Evolutionary conservation across 2,329 filamentous ascomycete genomes (phyloP).

Genomic region (Trichoderma gracile): DNA sequence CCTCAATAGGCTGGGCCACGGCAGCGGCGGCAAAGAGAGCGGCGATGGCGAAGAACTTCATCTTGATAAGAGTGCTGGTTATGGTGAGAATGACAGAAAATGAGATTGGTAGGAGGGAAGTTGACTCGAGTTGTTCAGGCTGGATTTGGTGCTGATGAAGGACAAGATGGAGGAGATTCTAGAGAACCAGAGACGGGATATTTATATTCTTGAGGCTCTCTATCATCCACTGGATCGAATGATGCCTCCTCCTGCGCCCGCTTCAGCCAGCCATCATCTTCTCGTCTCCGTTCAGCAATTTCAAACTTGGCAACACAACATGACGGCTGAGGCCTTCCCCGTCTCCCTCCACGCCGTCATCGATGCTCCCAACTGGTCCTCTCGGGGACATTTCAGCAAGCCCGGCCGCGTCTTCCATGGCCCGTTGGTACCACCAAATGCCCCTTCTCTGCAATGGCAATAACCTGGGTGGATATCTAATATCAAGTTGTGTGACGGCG

Average conservation of each 20-base stretch:
- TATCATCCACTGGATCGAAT: background rate
- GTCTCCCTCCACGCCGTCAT: background rate
- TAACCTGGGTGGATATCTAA: background rate
- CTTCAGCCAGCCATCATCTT: too few relatives aligned
- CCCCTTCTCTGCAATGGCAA: background rate
- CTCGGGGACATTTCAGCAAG: background rate
- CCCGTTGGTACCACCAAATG: background rate
- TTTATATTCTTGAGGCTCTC: background rate
- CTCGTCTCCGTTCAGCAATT: background rate
- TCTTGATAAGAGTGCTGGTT: background rate
- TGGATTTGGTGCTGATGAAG: background rate
- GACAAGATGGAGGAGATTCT: background rate
- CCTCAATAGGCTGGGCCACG: conserved; percentile 21
- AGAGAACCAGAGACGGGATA: background rate
- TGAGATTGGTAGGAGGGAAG: background rate
- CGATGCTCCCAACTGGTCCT: background rate
- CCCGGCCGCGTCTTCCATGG: background rate
- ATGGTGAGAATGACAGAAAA: too few relatives aligned
- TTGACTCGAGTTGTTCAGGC: background rate
- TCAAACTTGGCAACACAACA: background rate
- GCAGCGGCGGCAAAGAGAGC: conserved; percentile 26
- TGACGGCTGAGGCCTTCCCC: background rate
- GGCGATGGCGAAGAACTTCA: conserved; percentile 29
- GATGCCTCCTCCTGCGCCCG: too few relatives aligned
- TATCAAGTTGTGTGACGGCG: background rate